Conservation (phyloP, 768 basidiomycete genomes). For the Cubamyces lactineus region DNA sequence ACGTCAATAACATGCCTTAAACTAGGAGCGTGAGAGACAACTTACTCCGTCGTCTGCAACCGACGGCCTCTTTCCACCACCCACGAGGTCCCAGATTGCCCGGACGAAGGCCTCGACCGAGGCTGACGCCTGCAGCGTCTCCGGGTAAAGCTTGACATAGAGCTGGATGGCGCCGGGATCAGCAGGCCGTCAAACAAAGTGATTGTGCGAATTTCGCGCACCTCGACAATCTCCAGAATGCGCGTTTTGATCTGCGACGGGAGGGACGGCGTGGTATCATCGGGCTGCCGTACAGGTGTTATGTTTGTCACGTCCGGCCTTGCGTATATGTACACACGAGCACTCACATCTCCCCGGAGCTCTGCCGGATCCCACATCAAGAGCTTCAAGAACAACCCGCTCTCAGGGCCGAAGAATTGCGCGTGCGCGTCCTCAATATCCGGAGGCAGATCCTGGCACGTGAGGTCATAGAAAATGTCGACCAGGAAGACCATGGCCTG, state of each 20-base stretch:
- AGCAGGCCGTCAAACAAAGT: not conserved
- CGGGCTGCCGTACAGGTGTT: slow-evolving; percentile 59
- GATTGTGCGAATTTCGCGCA: slow-evolving; percentile 31
- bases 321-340: not conserved
- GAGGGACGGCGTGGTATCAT: slow-evolving; percentile 83
- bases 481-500: slow-evolving; percentile 78
- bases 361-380: slow-evolving; percentile 77
- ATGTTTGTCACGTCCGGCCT: too few species aligned
- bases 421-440: slow-evolving; percentile 87
- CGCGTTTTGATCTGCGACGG: slow-evolving; percentile 88
- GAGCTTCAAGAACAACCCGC: slow-evolving; percentile 80
- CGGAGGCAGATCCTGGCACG: slow-evolving; percentile 93
- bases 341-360: slow-evolving; percentile 69
- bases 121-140: slow-evolving; percentile 65
- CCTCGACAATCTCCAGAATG: slow-evolving; percentile 90
- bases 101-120: slow-evolving; percentile 78
- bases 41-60: slow-evolving; percentile 76
- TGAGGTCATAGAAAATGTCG: slow-evolving; percentile 92
- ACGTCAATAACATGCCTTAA: not conserved
- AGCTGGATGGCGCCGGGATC: slow-evolving; percentile 45
- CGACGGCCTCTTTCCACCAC: slow-evolving; percentile 66
- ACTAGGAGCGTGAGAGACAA: slow-evolving; percentile 3
- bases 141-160: slow-evolving; percentile 82
- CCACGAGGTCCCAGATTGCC: slow-evolving; percentile 89
- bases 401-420: slow-evolving; percentile 74